Conservation (phyloP, 2,329 filamentous ascomycete species). For the Alternaria rosae region DNA sequence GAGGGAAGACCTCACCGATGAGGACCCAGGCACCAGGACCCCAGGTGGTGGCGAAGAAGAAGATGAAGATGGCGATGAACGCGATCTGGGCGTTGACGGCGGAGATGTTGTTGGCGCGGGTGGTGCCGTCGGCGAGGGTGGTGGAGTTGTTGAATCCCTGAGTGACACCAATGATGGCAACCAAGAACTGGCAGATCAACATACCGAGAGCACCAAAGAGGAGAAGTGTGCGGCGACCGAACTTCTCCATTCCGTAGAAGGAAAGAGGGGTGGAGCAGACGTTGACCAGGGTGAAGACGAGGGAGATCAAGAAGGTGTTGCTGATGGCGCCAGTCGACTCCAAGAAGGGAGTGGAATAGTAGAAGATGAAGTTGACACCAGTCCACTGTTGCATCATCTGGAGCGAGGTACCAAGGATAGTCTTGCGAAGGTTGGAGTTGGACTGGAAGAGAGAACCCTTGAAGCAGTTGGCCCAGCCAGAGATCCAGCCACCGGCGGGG, state of each 20-base stretch:
- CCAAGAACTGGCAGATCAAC: constrained; percentile 86
- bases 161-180: constrained; percentile 69
- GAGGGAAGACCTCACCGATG: constrained; percentile 84
- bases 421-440: constrained; percentile 58
- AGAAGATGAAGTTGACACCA: constrained; percentile 81
- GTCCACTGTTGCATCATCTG: constrained; percentile 66
- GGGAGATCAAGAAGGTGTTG: constrained; percentile 82
- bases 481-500: constrained; percentile 49
- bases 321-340: constrained; percentile 71
- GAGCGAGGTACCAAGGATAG: constrained; percentile 56
- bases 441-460: constrained; percentile 61
- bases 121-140: not conserved
- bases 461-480: constrained; percentile 73
- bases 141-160: constrained; percentile 21
- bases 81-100: constrained; percentile 70
- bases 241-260: constrained; percentile 83
- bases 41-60: constrained; percentile 74
- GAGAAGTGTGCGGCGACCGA: constrained; percentile 82
- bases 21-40: constrained; percentile 53
- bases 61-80: constrained; percentile 92
- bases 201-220: constrained; percentile 83
- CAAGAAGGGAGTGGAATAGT: constrained; percentile 81
- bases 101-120: constrained; percentile 19
- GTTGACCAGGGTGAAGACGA: constrained; percentile 90
- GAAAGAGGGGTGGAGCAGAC: constrained; percentile 84